Evolutionary conservation across 805 yeast genomes (phyloP), one percentile per base, ranked within the genome.

Genomic region (Pichia occidentalis): DNA sequence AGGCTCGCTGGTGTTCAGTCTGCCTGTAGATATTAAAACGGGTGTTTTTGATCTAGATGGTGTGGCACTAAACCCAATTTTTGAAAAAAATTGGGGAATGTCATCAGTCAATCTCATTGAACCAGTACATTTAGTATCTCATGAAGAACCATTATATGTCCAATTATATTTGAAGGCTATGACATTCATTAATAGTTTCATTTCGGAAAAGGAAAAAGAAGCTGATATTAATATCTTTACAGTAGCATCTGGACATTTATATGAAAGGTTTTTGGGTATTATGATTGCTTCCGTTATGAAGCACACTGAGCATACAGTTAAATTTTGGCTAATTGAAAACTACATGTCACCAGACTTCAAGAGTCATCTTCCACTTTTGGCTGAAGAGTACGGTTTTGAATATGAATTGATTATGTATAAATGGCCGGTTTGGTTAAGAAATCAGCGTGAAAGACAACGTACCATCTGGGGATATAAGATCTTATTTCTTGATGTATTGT

Each of bases 361-460:
- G 53, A 52, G 61, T 21, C 70, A 75, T 34, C 53, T 85, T n/a
- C 83, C 85, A 0, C 46, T 52, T 12, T 51, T 85, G 39, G 79
- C 94, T 0, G 56, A 63, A 13, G 53, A 70, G 37, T 74, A 72
- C 51, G 75, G 76, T 1, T 82, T 85, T 52, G 71, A 80, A 34
- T 84, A 79, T 52, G 90, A 86, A 50, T 59, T 86, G 31, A 67
- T 92, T n/a, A 75, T 82, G 1, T 90, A 84, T 57, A 80, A 82
- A 45, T 90, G 98, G 98, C 98, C 98, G 11, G 57, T 66, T 8
- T 90, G 97, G 95, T 64, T 90, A 16, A 70, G 88, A 34, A 70
- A 70, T 3, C 97, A 90, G 60, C 59, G 80, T 25, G 90, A 82
- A 47, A 75, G 75, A 51, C 87, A 80, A 52, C 68, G 96, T 44